phyloP scores from a whole-genome alignment of 768 basidiomycete genomes.

The Podaxis pistillaris region DNA sequence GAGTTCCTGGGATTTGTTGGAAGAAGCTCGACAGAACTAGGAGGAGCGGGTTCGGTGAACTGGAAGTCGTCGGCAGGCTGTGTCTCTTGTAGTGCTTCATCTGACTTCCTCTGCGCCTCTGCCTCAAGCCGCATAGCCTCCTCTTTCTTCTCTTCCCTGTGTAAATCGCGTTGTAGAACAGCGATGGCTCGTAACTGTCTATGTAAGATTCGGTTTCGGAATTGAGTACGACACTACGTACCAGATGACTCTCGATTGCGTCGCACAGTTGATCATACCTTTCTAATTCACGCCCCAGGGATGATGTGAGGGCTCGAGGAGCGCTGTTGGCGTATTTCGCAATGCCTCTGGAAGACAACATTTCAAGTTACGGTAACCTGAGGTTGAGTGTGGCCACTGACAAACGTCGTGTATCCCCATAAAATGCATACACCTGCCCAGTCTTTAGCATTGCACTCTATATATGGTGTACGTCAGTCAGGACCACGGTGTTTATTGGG shows the following conservation, averaged over 20 bases:
- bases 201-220: conserved; percentile 1
- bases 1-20: conserved; percentile 27
- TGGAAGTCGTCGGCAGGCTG: conserved; percentile 5
- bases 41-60: conserved; percentile 10
- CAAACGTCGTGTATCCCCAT: conserved; percentile 64
- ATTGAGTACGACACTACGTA: conserved; percentile 29
- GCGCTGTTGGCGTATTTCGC: conserved; percentile 57
- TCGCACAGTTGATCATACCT: conserved; percentile 82
- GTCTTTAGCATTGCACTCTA: conserved; percentile 69
- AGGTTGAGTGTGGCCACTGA: conserved; percentile 32
- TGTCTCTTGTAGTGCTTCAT: conserved; percentile 22
- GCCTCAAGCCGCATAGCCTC: conserved; percentile 14
- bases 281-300: conserved; percentile 72
- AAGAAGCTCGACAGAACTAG: conserved; percentile 20
- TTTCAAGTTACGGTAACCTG: neutral
- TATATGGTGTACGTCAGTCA: conserved; percentile 5
- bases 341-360: conserved; percentile 44
- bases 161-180: conserved; percentile 68
- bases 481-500: neutral
- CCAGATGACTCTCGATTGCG: conserved; percentile 70
- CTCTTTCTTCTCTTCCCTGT: conserved; percentile 48
- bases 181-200: conserved; percentile 67
- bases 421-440: conserved; percentile 69
- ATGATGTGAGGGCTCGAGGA: conserved; percentile 60
- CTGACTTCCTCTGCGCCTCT: conserved; percentile 29